Conservation (phyloP, 805 yeast species). For the Ogataea henricii region DNA sequence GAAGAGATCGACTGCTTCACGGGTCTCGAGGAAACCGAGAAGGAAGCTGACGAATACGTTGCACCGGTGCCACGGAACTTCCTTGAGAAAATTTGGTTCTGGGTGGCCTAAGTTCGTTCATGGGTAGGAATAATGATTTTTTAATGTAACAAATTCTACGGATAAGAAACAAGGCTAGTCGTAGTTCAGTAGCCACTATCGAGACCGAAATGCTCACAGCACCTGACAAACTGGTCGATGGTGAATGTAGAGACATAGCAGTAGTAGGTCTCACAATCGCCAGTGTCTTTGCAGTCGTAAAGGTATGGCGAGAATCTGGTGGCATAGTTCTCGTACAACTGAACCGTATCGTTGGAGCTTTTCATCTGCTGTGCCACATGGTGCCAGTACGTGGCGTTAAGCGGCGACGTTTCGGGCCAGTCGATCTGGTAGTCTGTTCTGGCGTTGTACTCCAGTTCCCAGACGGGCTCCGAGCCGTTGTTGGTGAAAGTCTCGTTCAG, state of each 20-base stretch:
- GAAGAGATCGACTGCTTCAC: slow-evolving; percentile 61
- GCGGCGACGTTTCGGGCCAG: slow-evolving; percentile 63
- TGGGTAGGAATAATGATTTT: not conserved
- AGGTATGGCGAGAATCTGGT: slow-evolving; percentile 58
- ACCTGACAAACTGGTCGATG: slow-evolving; percentile 33
- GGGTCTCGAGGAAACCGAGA: slow-evolving; percentile 63
- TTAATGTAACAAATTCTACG: not conserved
- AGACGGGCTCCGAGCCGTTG: slow-evolving; percentile 57
- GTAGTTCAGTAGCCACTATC: slow-evolving; percentile 1
- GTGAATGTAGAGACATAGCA: slow-evolving; percentile 44
- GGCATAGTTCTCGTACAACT: slow-evolving; percentile 48
- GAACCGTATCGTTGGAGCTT: slow-evolving; percentile 46
- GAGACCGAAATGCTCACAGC: slow-evolving; percentile 16
- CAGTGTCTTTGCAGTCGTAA: slow-evolving; percentile 52
- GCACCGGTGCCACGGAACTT: slow-evolving; percentile 43
- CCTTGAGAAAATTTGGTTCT: slow-evolving; percentile 48
- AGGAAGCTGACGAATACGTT: slow-evolving; percentile 44
- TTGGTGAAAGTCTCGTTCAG: slow-evolving; percentile 58
- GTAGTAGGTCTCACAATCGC: slow-evolving; percentile 45
- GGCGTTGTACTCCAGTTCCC: slow-evolving; percentile 67
- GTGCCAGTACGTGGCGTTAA: slow-evolving; percentile 73
- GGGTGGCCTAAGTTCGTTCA: slow-evolving; percentile 31
- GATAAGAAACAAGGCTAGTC: not conserved
- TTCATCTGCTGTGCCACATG: slow-evolving; percentile 49
- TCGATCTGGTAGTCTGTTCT: slow-evolving; percentile 56